A percentile compares a stretch with the other conserved stretches of the same genome.
These are phyloP conservation scores for Flaveria floridana DNA, from an alignment of 140 eudicot genomes.

Conservation along the genomic window DNA sequence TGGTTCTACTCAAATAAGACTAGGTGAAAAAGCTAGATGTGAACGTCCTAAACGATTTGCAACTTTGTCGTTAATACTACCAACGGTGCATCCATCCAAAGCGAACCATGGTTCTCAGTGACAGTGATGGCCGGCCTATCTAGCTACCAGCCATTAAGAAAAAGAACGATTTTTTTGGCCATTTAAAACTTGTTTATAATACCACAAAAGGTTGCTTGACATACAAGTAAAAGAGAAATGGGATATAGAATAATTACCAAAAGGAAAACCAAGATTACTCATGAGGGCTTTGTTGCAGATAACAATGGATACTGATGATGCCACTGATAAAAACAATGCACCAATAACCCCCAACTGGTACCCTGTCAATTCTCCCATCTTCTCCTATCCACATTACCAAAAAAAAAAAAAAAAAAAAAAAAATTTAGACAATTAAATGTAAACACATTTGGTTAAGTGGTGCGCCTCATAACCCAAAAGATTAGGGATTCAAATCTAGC, in stretches of 20 bases:
- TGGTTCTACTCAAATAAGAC: neutral
- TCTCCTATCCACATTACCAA: slow-evolving; percentile 16
- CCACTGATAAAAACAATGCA: slow-evolving; percentile 88
- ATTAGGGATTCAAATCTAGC: no score
- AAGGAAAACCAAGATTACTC: slow-evolving; percentile 92
- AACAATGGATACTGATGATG: slow-evolving; percentile 92
- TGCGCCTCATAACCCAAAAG: no score
- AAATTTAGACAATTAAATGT: neutral
- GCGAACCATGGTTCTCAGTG: slow-evolving; percentile 21
- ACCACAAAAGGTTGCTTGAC: slow-evolving; percentile 12
- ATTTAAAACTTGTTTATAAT: neutral
- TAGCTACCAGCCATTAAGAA: slow-evolving; percentile 19
- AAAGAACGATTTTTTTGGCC: no score
- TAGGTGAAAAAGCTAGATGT: neutral
- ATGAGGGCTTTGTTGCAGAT: slow-evolving; percentile 94
- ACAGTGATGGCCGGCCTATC: slow-evolving; percentile 31
- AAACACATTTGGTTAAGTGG: no score
- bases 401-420: neutral
- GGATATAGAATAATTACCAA: slow-evolving; percentile 47
- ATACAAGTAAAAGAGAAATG: slow-evolving; percentile 10
- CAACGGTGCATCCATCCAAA: neutral
- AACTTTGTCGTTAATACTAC: neutral
- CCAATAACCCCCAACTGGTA: slow-evolving; percentile 83
- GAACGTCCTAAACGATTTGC: neutral
- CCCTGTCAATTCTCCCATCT: slow-evolving; percentile 84